These are phyloP conservation scores for Xylaria sp. DNA, from an alignment of 2,329 filamentous ascomycete species.

Conservation along the genomic window DNA sequence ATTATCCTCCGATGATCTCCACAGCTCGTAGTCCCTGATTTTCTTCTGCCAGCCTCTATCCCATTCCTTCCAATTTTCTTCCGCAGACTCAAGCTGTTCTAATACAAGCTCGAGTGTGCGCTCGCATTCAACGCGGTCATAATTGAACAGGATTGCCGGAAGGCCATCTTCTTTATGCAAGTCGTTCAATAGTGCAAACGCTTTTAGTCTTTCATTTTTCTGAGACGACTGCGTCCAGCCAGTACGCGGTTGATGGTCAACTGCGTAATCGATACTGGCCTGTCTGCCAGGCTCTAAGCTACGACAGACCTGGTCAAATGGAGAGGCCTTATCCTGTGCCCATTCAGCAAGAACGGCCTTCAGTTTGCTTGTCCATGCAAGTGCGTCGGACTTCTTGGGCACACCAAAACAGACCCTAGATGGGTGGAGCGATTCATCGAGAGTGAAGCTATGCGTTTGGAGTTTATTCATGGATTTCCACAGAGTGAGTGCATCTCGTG, in stretches of 20 bases:
- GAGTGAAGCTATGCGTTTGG: constrained; percentile 61
- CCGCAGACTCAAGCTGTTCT: constrained; percentile 63
- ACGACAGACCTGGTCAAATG: constrained; percentile 57
- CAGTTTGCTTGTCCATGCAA: constrained; percentile 71
- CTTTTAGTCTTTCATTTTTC: constrained; percentile 7
- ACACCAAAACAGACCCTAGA: constrained; percentile 61
- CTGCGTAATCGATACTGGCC: not conserved
- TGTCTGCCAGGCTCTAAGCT: constrained; percentile 46
- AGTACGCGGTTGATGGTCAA: not conserved
- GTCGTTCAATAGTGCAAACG: constrained; percentile 65
- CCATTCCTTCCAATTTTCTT: constrained; percentile 66
- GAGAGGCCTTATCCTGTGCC: constrained; percentile 64
- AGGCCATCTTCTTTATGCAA: constrained; percentile 73
- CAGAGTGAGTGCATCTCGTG: constrained; percentile 74
- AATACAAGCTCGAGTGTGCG: constrained; percentile 64
- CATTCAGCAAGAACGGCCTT: constrained; percentile 69
- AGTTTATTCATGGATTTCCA: constrained; percentile 72
- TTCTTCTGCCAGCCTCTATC: constrained; percentile 70
- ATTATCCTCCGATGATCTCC: constrained; percentile 58
- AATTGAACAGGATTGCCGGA: constrained; percentile 82
- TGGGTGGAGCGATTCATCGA: constrained; percentile 61
- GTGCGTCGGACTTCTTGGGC: constrained; percentile 72
- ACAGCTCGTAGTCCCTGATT: constrained; percentile 67
- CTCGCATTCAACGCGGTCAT: constrained; percentile 75
- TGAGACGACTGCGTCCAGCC: not conserved